Conservation (phyloP, 139 green algal species). For the Volvox africanus region DNA sequence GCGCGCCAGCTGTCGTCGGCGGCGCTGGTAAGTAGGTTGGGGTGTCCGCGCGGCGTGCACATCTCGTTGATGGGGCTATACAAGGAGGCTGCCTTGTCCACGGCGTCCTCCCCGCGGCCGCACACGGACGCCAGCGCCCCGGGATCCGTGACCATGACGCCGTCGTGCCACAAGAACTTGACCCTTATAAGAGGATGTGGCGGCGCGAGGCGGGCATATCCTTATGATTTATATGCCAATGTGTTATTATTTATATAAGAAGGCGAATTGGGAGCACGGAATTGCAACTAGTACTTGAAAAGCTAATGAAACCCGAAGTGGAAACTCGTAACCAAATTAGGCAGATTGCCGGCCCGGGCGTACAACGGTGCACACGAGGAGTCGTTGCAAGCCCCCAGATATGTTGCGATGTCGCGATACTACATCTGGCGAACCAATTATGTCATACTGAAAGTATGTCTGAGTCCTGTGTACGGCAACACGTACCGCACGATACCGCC, state of each 20-base stretch:
- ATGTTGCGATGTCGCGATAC: too few relatives aligned
- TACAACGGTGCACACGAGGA: not conserved
- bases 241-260: too few relatives aligned
- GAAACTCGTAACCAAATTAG: too few relatives aligned
- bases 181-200: constrained; percentile 29
- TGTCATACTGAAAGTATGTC: too few relatives aligned
- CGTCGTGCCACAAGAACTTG: constrained; percentile 62
- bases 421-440: too few relatives aligned
- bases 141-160: constrained; percentile 62
- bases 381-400: too few relatives aligned
- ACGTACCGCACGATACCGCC: constrained; percentile 57
- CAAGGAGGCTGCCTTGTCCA: constrained; percentile 60
- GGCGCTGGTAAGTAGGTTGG: constrained; percentile 70
- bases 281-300: too few relatives aligned
- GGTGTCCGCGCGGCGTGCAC: constrained; percentile 52
- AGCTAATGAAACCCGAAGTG: too few relatives aligned
- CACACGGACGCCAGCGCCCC: constrained; percentile 57
- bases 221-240: too few relatives aligned
- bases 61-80: constrained; percentile 63
- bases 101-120: constrained; percentile 57
- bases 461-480: not conserved
- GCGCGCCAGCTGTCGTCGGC: constrained; percentile 65
- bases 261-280: too few relatives aligned
- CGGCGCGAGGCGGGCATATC: too few relatives aligned
- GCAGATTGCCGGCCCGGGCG: too few relatives aligned